Base-by-base conservation (phyloP, 2,329 filamentous ascomycete species). In the Arthrinium puccinioides region DNA sequence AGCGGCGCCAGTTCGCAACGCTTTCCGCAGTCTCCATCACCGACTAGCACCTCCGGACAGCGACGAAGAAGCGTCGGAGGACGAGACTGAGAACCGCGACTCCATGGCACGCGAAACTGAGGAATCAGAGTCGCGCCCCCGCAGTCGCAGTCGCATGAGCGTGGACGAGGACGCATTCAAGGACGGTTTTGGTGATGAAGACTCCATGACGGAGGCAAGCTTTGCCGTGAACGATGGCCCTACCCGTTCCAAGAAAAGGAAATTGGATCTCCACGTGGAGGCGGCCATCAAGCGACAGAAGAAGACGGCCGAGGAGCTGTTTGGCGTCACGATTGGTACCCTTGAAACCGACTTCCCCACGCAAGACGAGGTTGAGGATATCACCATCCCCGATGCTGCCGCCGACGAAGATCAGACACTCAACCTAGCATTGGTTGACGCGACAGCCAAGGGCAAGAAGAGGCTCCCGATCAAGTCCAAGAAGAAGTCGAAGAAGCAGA, bases 51-150 rank as follows among this genome's bases (percentile, higher is more conserved):
- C 84, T 53, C n/a, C n/a, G n/a, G 77, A 83, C 44, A 84, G 84
- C 44, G 82, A 87, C 28, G 84, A 84, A n/a, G 87, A 96, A 56
- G 94, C 87, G 15, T 58, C 55, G 1, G 89, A 95, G 46, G 89
- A 94, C 47, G 88, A 96, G 39, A 66, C 61, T 2, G 74, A 77
- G 45, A 75, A 75, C 32, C 63, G 66, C 26, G 64, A 64, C 23
- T 78, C 83, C 10, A 61, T 81, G 33, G 77, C 75, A 10, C 73
- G 82, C 31, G 87, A 89, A 55, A 94, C 86, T 0, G 89, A 94
- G 55, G 89, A 92, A 46, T 79, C 80, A 23, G 89, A 92, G 42
- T 94, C 86, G 45, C 77, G 84, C 28, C 84, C 84, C 33, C 79
- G 81, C 30, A 33, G 31, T 16, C n/a, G n/a, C n/a, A 95, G 86